phyloP scores from a whole-genome alignment of 352 stramenopile genomes.

The Globisporangium orthogonon region DNA sequence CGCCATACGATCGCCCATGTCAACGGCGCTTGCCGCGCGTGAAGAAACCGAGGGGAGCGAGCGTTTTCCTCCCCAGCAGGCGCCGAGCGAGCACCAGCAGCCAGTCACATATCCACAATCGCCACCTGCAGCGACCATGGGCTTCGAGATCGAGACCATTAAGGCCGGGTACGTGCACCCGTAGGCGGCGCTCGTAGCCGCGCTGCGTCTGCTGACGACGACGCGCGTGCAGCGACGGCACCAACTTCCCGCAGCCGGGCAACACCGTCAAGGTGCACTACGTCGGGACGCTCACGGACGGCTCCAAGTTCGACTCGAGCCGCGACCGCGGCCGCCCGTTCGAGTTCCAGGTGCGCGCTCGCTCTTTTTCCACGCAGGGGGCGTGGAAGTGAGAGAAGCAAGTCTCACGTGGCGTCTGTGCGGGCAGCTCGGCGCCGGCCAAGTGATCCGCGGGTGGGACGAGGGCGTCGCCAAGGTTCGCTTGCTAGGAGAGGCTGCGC shows the following conservation, averaged over 20 bases:
- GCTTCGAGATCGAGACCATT: conserved; percentile 60
- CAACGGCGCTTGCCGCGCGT: neutral
- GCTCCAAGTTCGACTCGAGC: conserved; percentile 82
- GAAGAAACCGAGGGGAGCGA: neutral
- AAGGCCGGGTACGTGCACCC: conserved; percentile 63
- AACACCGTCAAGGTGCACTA: conserved; percentile 78
- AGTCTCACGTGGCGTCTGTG: neutral
- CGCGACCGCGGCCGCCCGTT: conserved; percentile 71
- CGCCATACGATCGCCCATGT: neutral
- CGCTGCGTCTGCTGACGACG: too few relatives aligned
- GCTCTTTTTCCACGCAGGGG: neutral
- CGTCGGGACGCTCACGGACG: conserved; percentile 63
- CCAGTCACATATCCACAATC: too few relatives aligned
- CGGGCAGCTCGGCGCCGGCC: conserved; percentile 49
- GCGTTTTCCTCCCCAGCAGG: neutral
- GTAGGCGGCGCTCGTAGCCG: too few relatives aligned
- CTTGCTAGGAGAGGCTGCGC: conserved; percentile 1
- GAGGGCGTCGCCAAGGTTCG: conserved; percentile 46
- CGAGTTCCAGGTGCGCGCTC: conserved; percentile 63
- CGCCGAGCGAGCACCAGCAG: neutral
- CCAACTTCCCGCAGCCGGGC: conserved; percentile 66
- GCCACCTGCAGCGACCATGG: conserved; percentile 3
- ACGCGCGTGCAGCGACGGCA: conserved; percentile 64
- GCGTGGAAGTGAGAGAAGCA: neutral
- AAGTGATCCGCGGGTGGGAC: conserved; percentile 80